These are phyloP conservation scores for Aspergillus jensenii DNA, from an alignment of 2,329 filamentous ascomycete genomes.

Conservation along the genomic window DNA sequence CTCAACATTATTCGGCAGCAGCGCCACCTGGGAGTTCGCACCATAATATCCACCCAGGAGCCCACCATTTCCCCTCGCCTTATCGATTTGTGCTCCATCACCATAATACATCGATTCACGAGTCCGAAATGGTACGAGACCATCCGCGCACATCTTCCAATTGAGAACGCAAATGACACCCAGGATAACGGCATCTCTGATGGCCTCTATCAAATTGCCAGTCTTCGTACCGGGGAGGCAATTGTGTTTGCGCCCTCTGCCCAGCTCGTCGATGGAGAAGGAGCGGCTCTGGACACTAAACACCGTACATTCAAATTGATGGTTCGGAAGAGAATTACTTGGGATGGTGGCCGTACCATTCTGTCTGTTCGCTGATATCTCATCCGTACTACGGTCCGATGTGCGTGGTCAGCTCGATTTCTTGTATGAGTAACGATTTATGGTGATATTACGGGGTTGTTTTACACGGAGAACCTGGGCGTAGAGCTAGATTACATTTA, in stretches of 20 bases:
- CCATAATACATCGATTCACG: too few relatives aligned
- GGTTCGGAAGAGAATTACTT: constrained; percentile 25
- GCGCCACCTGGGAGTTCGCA: too few relatives aligned
- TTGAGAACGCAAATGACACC: constrained; percentile 7
- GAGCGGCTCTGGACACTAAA: constrained; percentile 16
- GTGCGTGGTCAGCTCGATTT: neutral
- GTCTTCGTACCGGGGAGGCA: constrained; percentile 26
- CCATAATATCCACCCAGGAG: too few relatives aligned
- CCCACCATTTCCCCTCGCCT: too few relatives aligned
- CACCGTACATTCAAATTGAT: constrained; percentile 21
- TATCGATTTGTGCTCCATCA: too few relatives aligned
- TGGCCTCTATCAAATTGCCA: constrained; percentile 21
- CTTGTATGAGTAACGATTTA: neutral
- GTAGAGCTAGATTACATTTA: too few relatives aligned
- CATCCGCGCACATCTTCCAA: constrained; percentile 47
- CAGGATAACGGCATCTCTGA: constrained; percentile 2
- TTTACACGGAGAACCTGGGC: too few relatives aligned
- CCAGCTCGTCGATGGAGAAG: constrained; percentile 16
- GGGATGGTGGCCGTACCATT: constrained; percentile 25
- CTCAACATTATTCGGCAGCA: too few relatives aligned
- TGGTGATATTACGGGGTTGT: neutral
- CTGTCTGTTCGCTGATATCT: neutral
- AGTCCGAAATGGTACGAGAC: neutral
- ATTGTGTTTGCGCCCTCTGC: constrained; percentile 26
- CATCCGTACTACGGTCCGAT: neutral